Base-by-base conservation (phyloP, 192 early-diverging fungal genomes). In the Gryganskiella cystojenkinii region DNA sequence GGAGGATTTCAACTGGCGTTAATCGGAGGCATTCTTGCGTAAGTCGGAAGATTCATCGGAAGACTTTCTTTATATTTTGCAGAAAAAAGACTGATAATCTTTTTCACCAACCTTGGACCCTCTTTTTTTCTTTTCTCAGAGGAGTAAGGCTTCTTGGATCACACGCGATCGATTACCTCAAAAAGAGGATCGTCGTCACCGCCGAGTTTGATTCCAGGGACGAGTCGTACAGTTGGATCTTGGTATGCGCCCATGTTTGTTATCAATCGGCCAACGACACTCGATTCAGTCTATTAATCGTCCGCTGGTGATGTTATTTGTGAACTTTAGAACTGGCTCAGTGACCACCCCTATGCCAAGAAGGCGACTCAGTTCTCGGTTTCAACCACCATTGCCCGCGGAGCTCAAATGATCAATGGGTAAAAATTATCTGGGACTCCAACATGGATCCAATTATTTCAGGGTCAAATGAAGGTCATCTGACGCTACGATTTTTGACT, bases 171-270 rank as follows among this genome's bases (percentile, higher is more conserved):
- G 86, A 84, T 24, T 88, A 74, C 54, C n/a, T 83, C 3, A 86
- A 83, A 28, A 85, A 82, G 22, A 49, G 64, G 19, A 61, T 82
- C 2, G 59, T 83, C 6, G 85, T 86, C 35, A 81, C 83, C 1
- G 84, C 84, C 7, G 82, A 86, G 40, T 88, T 88, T 43, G 86
- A 88, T 67, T 82, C 83, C 28, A 44, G 83, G 22, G 86, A 88
- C 49, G 86, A 88, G 60, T 84, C 84, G 0, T 88, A 86, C 57
- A 86, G 83, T 64, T 86, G 80, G 69, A 69, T 64, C 11, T 14
- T 57, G 46, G 59, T 61, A 59, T n/a, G n/a, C n/a, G n/a, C n/a
- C n/a, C n/a, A 74, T 44, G 40, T 37, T n/a, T 31, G 34, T 6
- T 14, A 52, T 20, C 5, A 24, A 45, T 17, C 6, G 24, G 11